Evolutionary conservation across 2,329 filamentous ascomycete genomes (phyloP).

Genomic region (Paecilomyces dactylethromorphus): DNA sequence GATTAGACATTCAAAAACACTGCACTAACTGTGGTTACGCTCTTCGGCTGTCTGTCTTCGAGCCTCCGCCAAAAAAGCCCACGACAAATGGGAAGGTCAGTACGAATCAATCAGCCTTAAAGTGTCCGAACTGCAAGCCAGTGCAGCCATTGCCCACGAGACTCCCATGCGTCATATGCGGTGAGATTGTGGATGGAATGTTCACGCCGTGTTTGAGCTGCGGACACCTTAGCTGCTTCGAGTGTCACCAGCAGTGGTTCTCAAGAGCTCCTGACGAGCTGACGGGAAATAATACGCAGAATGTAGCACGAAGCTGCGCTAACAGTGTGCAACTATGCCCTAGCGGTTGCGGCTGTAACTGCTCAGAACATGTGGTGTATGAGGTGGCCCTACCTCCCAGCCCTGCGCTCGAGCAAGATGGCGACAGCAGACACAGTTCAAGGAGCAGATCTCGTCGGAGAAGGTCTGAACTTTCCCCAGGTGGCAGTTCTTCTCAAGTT

Average conservation of each 20-base stretch:
- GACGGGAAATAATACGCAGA: slow-evolving; percentile 1
- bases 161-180: slow-evolving; percentile 39
- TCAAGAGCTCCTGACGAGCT: slow-evolving; percentile 6
- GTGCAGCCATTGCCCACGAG: slow-evolving; percentile 25
- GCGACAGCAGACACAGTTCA: background rate
- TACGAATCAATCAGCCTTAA: slow-evolving; percentile 9
- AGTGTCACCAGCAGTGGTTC: slow-evolving; percentile 40
- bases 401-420: background rate
- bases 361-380: slow-evolving; percentile 30
- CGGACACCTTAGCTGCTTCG: slow-evolving; percentile 41
- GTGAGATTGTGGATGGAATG: slow-evolving; percentile 37
- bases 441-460: background rate
- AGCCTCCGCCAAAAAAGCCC: slow-evolving; percentile 10
- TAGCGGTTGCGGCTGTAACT: slow-evolving; percentile 43
- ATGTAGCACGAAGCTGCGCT: background rate
- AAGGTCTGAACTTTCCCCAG: background rate
- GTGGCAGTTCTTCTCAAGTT: background rate
- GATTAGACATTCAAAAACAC: slow-evolving; percentile 36
- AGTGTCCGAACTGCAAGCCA: slow-evolving; percentile 31
- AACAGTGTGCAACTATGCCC: slow-evolving; percentile 29
- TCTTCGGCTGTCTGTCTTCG: slow-evolving; percentile 31
- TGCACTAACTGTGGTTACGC: slow-evolving; percentile 35
- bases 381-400: slow-evolving; percentile 25
- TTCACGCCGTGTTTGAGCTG: slow-evolving; percentile 42
- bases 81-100: slow-evolving; percentile 15